Percentiles rank a stretch among this genome's conserved stretches.
These are phyloP conservation scores for Trametes versicolor DNA, from an alignment of 1,284 basidiomycete species.

Conservation along the genomic window DNA sequence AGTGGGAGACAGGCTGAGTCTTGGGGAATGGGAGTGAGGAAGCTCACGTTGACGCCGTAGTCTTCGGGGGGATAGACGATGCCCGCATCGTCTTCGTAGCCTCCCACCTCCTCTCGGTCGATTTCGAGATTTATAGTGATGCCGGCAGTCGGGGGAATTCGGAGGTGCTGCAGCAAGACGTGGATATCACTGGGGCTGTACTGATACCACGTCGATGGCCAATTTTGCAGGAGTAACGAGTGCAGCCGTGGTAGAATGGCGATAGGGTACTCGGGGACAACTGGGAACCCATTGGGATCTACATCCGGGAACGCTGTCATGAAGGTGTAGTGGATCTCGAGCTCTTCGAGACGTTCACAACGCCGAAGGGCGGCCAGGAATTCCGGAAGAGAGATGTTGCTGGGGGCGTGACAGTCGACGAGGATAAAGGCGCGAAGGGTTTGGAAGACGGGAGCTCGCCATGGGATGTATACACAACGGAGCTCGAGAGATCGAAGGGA, in stretches of 20 bases:
- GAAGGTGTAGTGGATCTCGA: too few species aligned
- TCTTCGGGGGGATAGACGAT: neutral
- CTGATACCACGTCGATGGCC: neutral
- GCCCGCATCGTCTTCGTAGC: too few species aligned
- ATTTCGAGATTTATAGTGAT: neutral
- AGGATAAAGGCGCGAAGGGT: neutral
- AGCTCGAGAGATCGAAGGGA: neutral
- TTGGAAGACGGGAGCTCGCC: neutral
- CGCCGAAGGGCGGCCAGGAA: neutral
- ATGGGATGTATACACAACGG: neutral
- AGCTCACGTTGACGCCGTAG: neutral
- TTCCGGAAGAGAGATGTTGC: neutral
- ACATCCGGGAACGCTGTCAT: too few species aligned
- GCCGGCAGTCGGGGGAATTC: neutral
- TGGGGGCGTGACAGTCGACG: neutral
- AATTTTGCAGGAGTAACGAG: neutral
- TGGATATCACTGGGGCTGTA: neutral
- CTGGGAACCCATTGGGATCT: too few species aligned
- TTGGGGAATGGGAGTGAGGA: neutral
- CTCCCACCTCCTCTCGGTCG: too few species aligned
- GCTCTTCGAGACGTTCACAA: neutral
- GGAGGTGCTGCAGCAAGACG: neutral
- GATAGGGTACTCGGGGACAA: too few species aligned
- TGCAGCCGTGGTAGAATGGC: too few species aligned
- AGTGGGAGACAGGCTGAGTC: conserved; percentile 3